Conservation (phyloP, 768 basidiomycete species). For the Hortiboletus flavorubellus region DNA sequence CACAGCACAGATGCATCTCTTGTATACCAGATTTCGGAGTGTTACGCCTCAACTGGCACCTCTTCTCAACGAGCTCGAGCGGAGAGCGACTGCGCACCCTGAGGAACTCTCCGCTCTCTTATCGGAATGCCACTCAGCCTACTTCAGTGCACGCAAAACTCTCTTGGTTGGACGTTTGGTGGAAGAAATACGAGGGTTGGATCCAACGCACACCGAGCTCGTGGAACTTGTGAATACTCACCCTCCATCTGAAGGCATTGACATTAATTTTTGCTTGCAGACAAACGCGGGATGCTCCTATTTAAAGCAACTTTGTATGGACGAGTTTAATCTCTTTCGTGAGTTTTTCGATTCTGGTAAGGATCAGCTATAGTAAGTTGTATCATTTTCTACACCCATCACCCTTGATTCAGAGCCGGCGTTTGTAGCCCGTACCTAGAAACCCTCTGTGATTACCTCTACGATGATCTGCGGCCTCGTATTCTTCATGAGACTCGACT, state of each 20-base stretch:
- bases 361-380: constrained; percentile 63
- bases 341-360: constrained; percentile 88
- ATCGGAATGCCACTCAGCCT: constrained; percentile 83
- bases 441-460: constrained; percentile 88
- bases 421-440: constrained; percentile 79
- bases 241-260: not conserved
- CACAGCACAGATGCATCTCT: constrained; percentile 77
- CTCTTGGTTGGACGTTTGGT: constrained; percentile 71
- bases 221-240: constrained; percentile 74
- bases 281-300: constrained; percentile 91
- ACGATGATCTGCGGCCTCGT: constrained; percentile 92
- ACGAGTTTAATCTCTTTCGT: constrained; percentile 84
- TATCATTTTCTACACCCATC: not conserved
- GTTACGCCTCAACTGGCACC: constrained; percentile 71
- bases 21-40: constrained; percentile 85
- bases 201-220: constrained; percentile 75
- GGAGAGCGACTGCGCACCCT: constrained; percentile 69
- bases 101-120: constrained; percentile 82
- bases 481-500: constrained; percentile 92
- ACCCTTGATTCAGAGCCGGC: constrained; percentile 1
- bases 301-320: constrained; percentile 85
- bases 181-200: constrained; percentile 80
- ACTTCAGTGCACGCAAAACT: constrained; percentile 68
- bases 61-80: constrained; percentile 81
- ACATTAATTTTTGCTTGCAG: constrained; percentile 36